Conservation (phyloP, 768 basidiomycete species). For the Boletus pseudopeckii region DNA sequence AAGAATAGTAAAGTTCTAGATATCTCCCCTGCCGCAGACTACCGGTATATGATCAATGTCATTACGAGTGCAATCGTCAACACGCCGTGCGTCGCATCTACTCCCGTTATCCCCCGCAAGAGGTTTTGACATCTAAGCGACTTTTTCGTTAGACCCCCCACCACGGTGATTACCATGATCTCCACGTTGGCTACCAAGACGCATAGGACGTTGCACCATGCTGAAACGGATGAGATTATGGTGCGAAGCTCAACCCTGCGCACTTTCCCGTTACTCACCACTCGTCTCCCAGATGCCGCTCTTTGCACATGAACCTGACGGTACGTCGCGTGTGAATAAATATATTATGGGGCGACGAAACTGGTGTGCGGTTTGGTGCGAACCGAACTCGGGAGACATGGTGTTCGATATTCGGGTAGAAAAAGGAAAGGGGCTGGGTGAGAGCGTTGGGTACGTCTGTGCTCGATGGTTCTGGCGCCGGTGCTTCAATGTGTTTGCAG, state of each 20-base stretch:
- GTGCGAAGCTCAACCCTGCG: constrained; percentile 34
- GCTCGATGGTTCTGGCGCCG: neutral
- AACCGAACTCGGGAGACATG: constrained; percentile 56
- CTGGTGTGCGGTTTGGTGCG: constrained; percentile 73
- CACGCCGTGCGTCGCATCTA: constrained; percentile 64
- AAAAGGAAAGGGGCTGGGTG: constrained; percentile 74
- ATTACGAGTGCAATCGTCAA: constrained; percentile 94
- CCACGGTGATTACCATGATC: constrained; percentile 74
- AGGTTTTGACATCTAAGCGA: neutral
- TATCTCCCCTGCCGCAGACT: constrained; percentile 55
- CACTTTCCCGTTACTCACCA: neutral
- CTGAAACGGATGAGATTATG: constrained; percentile 86
- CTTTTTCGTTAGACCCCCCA: constrained; percentile 48
- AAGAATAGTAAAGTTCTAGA: constrained; percentile 40
- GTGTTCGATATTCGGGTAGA: constrained; percentile 86
- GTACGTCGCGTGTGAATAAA: constrained; percentile 61
- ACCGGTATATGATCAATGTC: constrained; percentile 89
- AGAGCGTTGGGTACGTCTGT: constrained; percentile 66
- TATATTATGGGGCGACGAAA: constrained; percentile 87
- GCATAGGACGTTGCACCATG: constrained; percentile 82
- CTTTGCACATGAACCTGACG: constrained; percentile 75
- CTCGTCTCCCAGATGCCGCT: constrained; percentile 59
- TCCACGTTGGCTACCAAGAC: constrained; percentile 73
- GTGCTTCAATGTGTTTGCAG: constrained; percentile 25
- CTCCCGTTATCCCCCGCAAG: neutral